Percentiles rank a stretch among this genome's conserved stretches.
Conservation (phyloP, 169 alveolate genomes). For the Eimeria sp. region DNA sequence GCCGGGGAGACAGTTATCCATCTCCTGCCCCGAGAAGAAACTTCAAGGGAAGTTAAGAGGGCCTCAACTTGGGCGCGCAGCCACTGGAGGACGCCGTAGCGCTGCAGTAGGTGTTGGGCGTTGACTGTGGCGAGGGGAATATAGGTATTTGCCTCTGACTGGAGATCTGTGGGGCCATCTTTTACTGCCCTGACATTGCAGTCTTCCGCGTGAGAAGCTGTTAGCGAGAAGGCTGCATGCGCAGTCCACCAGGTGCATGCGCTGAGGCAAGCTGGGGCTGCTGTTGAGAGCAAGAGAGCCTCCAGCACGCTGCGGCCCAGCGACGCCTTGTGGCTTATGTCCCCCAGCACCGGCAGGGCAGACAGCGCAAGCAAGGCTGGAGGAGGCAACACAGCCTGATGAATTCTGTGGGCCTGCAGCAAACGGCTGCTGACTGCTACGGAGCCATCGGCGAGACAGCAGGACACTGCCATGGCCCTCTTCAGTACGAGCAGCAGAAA, state of each 20-base stretch:
- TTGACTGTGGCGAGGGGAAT: slow-evolving; percentile 54
- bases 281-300: slow-evolving; percentile 44
- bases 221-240: slow-evolving; percentile 38
- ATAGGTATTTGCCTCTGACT: not conserved
- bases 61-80: slow-evolving; percentile 54
- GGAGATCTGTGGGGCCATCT: not conserved
- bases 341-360: slow-evolving; percentile 42
- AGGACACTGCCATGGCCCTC: slow-evolving; percentile 68
- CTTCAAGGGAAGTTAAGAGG: slow-evolving; percentile 5
- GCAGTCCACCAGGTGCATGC: slow-evolving; percentile 57
- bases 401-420: slow-evolving; percentile 46
- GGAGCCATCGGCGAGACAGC: slow-evolving; percentile 39
- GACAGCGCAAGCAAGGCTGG: slow-evolving; percentile 39
- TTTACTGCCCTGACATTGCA: not conserved
- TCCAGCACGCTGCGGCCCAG: slow-evolving; percentile 50
- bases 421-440: slow-evolving; percentile 41
- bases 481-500: slow-evolving; percentile 37
- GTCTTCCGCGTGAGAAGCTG: not conserved
- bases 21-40: not conserved
- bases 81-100: slow-evolving; percentile 51
- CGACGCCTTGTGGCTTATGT: not conserved
- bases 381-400: slow-evolving; percentile 37
- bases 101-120: slow-evolving; percentile 70
- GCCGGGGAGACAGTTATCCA: not conserved
- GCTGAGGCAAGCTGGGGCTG: slow-evolving; percentile 46